phyloP scores from a whole-genome alignment of 2,329 filamentous ascomycete genomes.

The Dryadomyces quercus-mongolicae region DNA sequence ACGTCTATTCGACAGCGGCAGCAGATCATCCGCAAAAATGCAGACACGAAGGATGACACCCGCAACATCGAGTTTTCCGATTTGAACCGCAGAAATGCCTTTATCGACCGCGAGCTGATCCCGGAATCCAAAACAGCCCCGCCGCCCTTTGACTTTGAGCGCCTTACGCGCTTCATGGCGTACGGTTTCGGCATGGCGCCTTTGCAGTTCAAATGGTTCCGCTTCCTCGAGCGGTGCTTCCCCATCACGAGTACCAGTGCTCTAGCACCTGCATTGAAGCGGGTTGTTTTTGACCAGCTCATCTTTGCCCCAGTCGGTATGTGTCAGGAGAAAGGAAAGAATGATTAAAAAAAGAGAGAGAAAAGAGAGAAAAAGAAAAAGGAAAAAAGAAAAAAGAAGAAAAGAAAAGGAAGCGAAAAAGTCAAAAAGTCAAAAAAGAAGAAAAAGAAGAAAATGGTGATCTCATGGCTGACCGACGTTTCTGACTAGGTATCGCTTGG shows the following conservation, averaged over 20 bases:
- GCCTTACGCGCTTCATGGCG: conserved; percentile 87
- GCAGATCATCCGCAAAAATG: conserved; percentile 48
- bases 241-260: conserved; percentile 69
- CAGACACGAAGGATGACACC: conserved; percentile 51
- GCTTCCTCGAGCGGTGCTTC: conserved; percentile 69
- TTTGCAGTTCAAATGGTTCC: conserved; percentile 91
- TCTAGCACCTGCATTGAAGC: conserved; percentile 70
- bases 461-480: not conserved
- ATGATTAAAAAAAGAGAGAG: not conserved
- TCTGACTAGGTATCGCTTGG: conserved; percentile 51
- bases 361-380: not conserved
- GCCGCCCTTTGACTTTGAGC: conserved; percentile 89
- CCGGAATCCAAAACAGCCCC: conserved; percentile 51
- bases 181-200: conserved; percentile 97
- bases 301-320: conserved; percentile 80
- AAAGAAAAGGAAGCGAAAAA: too few relatives aligned
- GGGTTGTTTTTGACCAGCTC: conserved; percentile 85
- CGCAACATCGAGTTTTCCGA: conserved; percentile 83
- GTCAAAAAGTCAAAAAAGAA: too few relatives aligned
- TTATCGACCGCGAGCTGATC: conserved; percentile 52
- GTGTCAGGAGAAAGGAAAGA: conserved; percentile 11
- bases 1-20: conserved; percentile 68
- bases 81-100: conserved; percentile 67
- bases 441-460: too few relatives aligned
- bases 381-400: too few relatives aligned